These are phyloP conservation scores for Capsicum pubescens DNA, from an alignment of 257 asterid genomes.

Conservation along the genomic window DNA sequence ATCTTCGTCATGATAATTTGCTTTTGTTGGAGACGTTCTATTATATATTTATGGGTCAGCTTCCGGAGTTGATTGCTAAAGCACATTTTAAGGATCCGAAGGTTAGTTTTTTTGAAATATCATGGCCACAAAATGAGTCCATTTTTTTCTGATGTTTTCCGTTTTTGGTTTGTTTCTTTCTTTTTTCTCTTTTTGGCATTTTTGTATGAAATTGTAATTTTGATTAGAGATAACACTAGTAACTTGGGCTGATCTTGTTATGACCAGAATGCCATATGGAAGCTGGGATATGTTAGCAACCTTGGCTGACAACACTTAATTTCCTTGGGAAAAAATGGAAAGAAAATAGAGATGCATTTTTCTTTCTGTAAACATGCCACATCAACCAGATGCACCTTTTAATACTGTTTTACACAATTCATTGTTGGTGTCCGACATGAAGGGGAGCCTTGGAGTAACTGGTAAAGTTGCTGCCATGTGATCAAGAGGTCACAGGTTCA, in stretches of 20 bases:
- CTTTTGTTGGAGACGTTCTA: conserved; percentile 81
- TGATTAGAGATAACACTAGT: not conserved
- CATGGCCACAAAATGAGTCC: conserved; percentile 27
- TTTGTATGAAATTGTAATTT: not conserved
- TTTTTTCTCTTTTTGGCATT: not conserved
- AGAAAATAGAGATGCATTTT: not conserved
- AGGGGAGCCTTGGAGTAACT: too few species aligned
- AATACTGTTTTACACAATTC: not conserved
- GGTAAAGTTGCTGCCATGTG: too few species aligned
- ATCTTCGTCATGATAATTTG: conserved; percentile 86
- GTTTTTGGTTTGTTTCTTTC: not conserved
- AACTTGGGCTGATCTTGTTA: conserved; percentile 16
- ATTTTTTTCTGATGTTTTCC: conserved; percentile 1
- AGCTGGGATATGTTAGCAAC: not conserved
- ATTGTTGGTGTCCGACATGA: not conserved
- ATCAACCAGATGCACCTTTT: not conserved
- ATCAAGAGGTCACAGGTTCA: too few species aligned
- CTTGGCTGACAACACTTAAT: conserved; percentile 20
- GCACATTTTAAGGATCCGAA: conserved; percentile 57
- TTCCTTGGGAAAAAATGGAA: not conserved
- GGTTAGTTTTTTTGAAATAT: conserved; percentile 51
- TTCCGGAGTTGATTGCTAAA: conserved; percentile 81
- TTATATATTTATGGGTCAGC: conserved; percentile 81
- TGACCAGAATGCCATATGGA: not conserved
- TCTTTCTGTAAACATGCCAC: not conserved